phyloP scores from a whole-genome alignment of 73 alveolate species.

The Uronychia setigera region DNA sequence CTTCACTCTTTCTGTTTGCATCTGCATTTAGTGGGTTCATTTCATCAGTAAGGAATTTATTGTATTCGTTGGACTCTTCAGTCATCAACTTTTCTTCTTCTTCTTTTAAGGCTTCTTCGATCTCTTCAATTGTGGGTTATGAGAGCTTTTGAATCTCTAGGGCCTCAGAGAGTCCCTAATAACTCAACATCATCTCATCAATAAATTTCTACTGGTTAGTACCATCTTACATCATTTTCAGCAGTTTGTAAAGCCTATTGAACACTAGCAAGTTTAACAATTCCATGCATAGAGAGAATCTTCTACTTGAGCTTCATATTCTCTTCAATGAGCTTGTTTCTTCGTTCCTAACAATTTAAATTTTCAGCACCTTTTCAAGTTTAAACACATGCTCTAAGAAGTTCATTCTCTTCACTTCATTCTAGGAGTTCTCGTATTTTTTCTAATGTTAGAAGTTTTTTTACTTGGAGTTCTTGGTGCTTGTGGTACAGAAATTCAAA shows the following conservation, averaged over 20 bases:
- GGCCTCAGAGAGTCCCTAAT: constrained; percentile 3
- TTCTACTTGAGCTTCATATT: constrained; percentile 16
- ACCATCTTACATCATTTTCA: background rate
- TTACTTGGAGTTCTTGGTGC: constrained; percentile 28
- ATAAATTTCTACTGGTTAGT: background rate
- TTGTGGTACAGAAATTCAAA: constrained; percentile 27
- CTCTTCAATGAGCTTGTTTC: background rate
- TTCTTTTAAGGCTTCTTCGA: constrained; percentile 6
- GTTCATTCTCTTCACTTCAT: background rate
- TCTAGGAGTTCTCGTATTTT: background rate
- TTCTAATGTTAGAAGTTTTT: too few relatives aligned
- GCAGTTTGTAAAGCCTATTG: constrained; percentile 7
- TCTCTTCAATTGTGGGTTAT: constrained; percentile 13
- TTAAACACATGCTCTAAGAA: constrained; percentile 13
- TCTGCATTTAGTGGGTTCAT: background rate
- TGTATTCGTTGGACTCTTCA: background rate
- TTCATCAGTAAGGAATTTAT: background rate
- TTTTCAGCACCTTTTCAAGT: background rate
- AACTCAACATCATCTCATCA: constrained; percentile 3
- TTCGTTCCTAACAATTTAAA: background rate
- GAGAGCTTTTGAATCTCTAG: background rate
- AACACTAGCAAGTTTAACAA: constrained; percentile 6
- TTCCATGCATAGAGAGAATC: constrained; percentile 21
- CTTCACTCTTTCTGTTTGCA: background rate
- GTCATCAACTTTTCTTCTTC: constrained; percentile 1